These are phyloP conservation scores for Closterium sp. DNA, from an alignment of 139 green algal genomes.

Conservation along the genomic window DNA sequence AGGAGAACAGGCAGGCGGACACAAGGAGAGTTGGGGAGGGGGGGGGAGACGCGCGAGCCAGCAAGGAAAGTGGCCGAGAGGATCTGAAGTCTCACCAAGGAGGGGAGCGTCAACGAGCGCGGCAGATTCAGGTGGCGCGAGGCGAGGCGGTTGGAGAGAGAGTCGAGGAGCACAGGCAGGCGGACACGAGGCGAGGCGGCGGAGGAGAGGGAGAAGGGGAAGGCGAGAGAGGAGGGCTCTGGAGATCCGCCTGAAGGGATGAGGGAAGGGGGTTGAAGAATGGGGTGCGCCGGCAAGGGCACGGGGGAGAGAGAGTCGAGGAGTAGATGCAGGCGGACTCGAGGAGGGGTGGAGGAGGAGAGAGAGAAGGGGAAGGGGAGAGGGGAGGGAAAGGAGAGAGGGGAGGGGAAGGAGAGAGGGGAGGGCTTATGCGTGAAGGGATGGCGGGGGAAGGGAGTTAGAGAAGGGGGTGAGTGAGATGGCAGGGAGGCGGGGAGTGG, in stretches of 20 bases:
- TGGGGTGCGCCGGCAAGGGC: no score
- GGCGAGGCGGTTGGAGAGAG: background rate
- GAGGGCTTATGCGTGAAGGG: no score
- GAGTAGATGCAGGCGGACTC: background rate
- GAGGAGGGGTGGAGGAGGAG: background rate
- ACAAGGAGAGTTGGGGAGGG: no score
- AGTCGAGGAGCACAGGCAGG: background rate
- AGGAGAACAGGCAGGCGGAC: no score
- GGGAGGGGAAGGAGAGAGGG: no score
- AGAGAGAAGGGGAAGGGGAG: no score
- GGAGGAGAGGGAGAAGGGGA: background rate
- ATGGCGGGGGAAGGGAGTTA: background rate
- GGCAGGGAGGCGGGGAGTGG: no score
- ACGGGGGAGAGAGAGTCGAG: background rate
- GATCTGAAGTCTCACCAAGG: no score
- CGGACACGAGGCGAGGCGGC: background rate
- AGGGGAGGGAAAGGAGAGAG: no score
- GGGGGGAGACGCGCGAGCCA: no score
- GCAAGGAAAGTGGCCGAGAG: no score
- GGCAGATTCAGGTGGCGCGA: background rate
- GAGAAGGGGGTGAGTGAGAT: background rate
- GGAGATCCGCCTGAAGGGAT: background rate
- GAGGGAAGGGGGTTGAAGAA: background rate
- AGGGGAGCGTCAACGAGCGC: background rate
- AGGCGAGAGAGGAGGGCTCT: background rate